Conservation (phyloP, 495 filamentous ascomycete genomes). For the Acidiella bohemica region DNA sequence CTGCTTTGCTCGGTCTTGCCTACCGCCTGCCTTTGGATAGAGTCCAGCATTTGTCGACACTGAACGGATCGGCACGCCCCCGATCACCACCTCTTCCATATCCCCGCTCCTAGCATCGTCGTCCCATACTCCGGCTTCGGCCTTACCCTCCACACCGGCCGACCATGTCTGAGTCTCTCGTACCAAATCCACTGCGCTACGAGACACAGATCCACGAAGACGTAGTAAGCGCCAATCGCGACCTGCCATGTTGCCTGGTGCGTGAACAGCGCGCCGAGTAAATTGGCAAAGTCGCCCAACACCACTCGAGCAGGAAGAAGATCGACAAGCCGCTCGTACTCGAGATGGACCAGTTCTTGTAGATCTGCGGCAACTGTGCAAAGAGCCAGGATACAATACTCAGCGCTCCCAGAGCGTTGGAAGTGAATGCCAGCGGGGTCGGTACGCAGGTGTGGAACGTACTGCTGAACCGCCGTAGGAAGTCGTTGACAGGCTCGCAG, state of each 20-base stretch:
- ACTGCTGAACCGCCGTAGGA: slow-evolving; percentile 45
- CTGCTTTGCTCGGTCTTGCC: slow-evolving; percentile 5
- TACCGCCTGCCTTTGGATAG: neutral
- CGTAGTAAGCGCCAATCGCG: slow-evolving; percentile 54
- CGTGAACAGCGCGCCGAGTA: slow-evolving; percentile 52
- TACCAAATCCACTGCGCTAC: slow-evolving; percentile 60
- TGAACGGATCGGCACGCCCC: slow-evolving; percentile 4
- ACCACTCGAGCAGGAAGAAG: slow-evolving; percentile 58
- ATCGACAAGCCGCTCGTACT: slow-evolving; percentile 56
- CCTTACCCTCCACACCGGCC: slow-evolving; percentile 21
- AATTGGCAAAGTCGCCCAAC: slow-evolving; percentile 56
- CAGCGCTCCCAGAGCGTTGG: slow-evolving; percentile 47
- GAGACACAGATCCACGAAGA: slow-evolving; percentile 49
- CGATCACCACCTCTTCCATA: slow-evolving; percentile 14
- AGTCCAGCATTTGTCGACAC: slow-evolving; percentile 1
- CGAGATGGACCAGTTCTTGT: slow-evolving; percentile 52
- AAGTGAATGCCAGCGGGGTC: slow-evolving; percentile 51
- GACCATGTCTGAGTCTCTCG: slow-evolving; percentile 37
- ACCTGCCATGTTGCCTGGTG: slow-evolving; percentile 59
- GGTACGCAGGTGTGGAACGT: slow-evolving; percentile 54
- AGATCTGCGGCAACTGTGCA: slow-evolving; percentile 61
- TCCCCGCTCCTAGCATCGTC: slow-evolving; percentile 9
- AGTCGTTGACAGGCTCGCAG: slow-evolving; percentile 48
- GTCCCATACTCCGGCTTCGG: slow-evolving; percentile 8
- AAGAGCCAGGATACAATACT: slow-evolving; percentile 66